Conservation (phyloP, 768 basidiomycete genomes). For the Leccinum subgranulosum region DNA sequence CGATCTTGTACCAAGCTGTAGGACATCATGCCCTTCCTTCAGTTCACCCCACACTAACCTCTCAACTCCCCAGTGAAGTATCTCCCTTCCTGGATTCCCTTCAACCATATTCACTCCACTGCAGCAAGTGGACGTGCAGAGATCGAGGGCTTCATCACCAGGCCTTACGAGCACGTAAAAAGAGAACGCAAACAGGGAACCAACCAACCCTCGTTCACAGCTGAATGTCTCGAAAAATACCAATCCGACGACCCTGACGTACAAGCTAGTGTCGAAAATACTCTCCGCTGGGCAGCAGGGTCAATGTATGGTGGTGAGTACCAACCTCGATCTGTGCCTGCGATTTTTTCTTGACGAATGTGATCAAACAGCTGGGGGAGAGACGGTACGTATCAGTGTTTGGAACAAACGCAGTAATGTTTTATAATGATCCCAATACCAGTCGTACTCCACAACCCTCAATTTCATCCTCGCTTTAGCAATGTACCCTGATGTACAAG, state of each 20-base stretch:
- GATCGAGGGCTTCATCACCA: slow-evolving; percentile 8
- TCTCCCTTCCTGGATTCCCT: slow-evolving; percentile 25
- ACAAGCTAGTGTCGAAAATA: slow-evolving; percentile 6
- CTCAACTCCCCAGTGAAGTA: slow-evolving; percentile 20
- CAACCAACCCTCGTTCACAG: slow-evolving; percentile 16
- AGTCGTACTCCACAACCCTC: slow-evolving; percentile 18
- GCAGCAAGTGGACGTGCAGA: slow-evolving; percentile 5
- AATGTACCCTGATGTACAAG: slow-evolving; percentile 41
- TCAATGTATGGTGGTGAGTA: slow-evolving; percentile 18
- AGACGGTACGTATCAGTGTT: neutral
- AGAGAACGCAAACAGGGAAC: slow-evolving; percentile 7
- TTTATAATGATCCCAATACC: neutral
- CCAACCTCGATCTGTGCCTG: neutral
- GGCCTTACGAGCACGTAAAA: slow-evolving; percentile 26
- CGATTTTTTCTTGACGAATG: neutral
- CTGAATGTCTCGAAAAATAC: slow-evolving; percentile 13
- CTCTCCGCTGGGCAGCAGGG: slow-evolving; percentile 16
- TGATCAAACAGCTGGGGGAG: slow-evolving; percentile 3
- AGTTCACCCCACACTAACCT: neutral
- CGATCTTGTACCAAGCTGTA: slow-evolving; percentile 28
- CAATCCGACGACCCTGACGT: slow-evolving; percentile 1
- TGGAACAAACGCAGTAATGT: neutral
- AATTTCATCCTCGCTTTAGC: slow-evolving; percentile 17
- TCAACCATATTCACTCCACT: slow-evolving; percentile 12
- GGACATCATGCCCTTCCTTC: neutral